Evolutionary conservation across 2,329 filamentous ascomycete species (phyloP), one percentile per base, ranked within the genome.

Genomic region (Fusarium sulawesiense): DNA sequence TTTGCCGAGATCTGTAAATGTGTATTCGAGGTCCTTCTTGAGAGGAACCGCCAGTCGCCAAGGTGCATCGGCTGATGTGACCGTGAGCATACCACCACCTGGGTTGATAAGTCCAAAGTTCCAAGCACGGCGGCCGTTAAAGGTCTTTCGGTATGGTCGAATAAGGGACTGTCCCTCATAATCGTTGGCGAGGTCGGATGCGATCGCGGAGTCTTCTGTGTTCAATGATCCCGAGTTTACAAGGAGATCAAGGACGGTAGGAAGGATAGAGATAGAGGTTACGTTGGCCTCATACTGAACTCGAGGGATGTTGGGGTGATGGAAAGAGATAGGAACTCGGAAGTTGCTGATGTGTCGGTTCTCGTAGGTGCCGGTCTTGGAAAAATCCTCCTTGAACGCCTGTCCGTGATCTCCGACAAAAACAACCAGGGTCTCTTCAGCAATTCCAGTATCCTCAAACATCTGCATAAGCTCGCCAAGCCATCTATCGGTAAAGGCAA

Each of bases 41-140:
- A 79, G 58, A 12, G 78, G 78, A 20, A 79, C 66, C 11, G 78
- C 73, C 23, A 79, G 62, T 53, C 76, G 72, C 71, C 76, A 75
- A 2, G 76, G 40, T 75, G 77, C n/a, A 74, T 80, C 59, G 18
- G 76, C 66, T 16, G 75, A 71, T n/a, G 77, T 77, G 7, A 79
- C 70, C 18, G 73, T 73, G 29, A 79, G 61, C 73, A 78, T 77
- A 55, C 75, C 75, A 27, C 77, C 72, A 13, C 78, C 78, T 3
- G 76, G 75, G 57, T 79, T 79, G 50, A 79, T 73, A 40, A 79
- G 72, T 23, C 75, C 77, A 60, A 78, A 78, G 48, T 79, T 78
- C 78, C 78, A 79, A 20, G 71, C 68, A 20, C 71, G 70, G 6
- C 71, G 65, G 21, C 74, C 77, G 18, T 73, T 63, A 27, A 71